phyloP scores from a whole-genome alignment of 768 basidiomycete species.

The Brasilioporus rufonigricans region DNA sequence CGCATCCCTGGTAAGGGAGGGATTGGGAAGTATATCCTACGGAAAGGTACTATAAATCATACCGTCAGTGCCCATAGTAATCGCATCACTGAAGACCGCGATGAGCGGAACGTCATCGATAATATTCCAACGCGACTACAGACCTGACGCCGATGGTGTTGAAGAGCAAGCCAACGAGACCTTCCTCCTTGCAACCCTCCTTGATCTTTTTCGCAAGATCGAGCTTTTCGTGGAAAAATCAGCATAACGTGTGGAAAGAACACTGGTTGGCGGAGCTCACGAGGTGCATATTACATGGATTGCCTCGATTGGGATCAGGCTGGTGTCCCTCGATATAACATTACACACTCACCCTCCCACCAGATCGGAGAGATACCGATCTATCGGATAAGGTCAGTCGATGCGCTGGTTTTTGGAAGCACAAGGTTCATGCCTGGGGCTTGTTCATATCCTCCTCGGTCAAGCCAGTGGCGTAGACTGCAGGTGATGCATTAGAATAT shows the following conservation, averaged over 20 bases:
- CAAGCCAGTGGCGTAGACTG: constrained; percentile 75
- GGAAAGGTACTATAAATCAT: constrained; percentile 25
- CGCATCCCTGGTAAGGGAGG: constrained; percentile 61
- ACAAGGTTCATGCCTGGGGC: constrained; percentile 56
- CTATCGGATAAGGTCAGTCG: constrained; percentile 35
- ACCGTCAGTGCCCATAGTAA: constrained; percentile 90
- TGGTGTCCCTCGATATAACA: background rate
- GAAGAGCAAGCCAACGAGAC: constrained; percentile 77
- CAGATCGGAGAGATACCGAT: constrained; percentile 87
- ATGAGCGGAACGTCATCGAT: background rate
- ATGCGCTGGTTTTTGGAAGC: background rate
- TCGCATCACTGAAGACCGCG: constrained; percentile 59
- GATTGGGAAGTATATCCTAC: background rate
- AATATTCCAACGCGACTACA: constrained; percentile 6
- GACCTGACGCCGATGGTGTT: constrained; percentile 86
- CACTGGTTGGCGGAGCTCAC: constrained; percentile 37
- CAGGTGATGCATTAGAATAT: background rate
- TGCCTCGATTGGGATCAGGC: constrained; percentile 45
- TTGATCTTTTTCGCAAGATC: constrained; percentile 79
- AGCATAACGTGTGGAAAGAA: background rate
- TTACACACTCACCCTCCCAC: constrained; percentile 71
- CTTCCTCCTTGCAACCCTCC: constrained; percentile 78
- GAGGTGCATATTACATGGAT: constrained; percentile 83
- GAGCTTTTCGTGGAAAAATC: constrained; percentile 45
- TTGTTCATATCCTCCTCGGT: constrained; percentile 80